Percentiles rank a stretch among this genome's conserved stretches.
These are phyloP conservation scores for Daldinia vernicosa DNA, from an alignment of 495 filamentous ascomycete species.

Conservation along the genomic window DNA sequence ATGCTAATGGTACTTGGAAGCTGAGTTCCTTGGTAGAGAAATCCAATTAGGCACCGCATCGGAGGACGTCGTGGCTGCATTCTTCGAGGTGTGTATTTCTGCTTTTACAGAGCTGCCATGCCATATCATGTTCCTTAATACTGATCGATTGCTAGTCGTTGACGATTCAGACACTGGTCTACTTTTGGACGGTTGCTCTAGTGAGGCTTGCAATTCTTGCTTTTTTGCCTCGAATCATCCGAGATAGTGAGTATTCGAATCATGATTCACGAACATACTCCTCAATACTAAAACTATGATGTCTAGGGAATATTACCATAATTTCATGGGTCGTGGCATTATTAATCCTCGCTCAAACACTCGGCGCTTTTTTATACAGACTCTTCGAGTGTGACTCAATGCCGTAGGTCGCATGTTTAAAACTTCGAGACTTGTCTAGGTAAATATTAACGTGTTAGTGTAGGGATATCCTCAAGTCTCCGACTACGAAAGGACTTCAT, in stretches of 20 bases:
- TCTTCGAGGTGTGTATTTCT: conserved; percentile 36
- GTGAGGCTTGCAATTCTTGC: conserved; percentile 45
- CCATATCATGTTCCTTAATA: neutral
- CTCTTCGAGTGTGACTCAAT: conserved; percentile 40
- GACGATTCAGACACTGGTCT: conserved; percentile 40
- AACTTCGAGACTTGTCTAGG: neutral
- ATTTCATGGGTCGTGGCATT: conserved; percentile 26
- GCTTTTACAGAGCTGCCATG: neutral
- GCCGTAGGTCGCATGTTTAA: conserved; percentile 18
- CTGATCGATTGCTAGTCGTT: conserved; percentile 27
- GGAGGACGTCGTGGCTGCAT: conserved; percentile 16
- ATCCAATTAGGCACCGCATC: conserved; percentile 32
- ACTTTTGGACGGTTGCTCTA: conserved; percentile 42
- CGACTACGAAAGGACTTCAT: conserved; percentile 8
- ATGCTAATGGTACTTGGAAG: conserved; percentile 22
- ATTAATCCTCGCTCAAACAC: conserved; percentile 34
- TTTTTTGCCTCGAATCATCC: conserved; percentile 44
- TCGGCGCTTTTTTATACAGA: conserved; percentile 31
- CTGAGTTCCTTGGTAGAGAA: conserved; percentile 26
- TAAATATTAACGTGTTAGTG: neutral
- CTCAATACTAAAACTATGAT: neutral
- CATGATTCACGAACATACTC: neutral
- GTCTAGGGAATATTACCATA: conserved; percentile 19
- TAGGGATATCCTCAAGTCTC: conserved; percentile 28
- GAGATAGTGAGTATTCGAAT: conserved; percentile 37